Evolutionary conservation across 768 basidiomycete species (phyloP).

Genomic region (Amanita polypyramis): DNA sequence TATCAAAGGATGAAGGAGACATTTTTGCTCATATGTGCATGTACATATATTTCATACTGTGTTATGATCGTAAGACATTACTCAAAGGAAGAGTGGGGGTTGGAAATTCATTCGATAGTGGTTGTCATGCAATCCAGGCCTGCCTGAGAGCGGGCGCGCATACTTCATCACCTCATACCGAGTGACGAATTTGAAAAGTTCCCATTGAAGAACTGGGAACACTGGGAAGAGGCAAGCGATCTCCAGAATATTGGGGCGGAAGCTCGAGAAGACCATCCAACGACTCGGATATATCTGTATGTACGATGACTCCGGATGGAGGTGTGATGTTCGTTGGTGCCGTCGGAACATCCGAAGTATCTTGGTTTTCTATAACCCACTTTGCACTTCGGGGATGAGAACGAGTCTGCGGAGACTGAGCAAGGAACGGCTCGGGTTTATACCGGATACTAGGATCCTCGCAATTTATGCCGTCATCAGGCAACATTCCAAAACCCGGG

Average conservation of each 20-base stretch:
- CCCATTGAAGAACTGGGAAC: constrained; percentile 9
- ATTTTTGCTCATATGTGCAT: neutral
- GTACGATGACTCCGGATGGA: constrained; percentile 14
- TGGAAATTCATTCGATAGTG: too few relatives aligned
- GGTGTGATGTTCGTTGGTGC: neutral
- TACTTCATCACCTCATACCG: neutral
- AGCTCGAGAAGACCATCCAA: constrained; percentile 15
- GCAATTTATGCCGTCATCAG: too few relatives aligned
- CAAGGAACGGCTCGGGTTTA: constrained; percentile 1
- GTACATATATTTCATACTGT: neutral
- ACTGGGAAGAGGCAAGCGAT: constrained; percentile 17
- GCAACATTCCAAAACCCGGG: neutral
- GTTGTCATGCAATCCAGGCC: neutral
- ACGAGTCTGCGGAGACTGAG: neutral
- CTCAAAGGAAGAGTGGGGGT: too few relatives aligned
- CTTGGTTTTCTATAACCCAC: constrained; percentile 3
- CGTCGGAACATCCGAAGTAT: neutral
- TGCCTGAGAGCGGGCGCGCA: neutral
- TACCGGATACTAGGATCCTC: neutral
- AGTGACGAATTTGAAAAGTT: neutral
- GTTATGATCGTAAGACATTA: neutral
- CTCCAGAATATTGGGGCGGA: constrained; percentile 23
- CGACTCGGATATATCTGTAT: constrained; percentile 19
- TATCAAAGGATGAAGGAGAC: neutral
- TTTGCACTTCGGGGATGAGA: constrained; percentile 1